Evolutionary conservation across 2,329 filamentous ascomycete species (phyloP).

Genomic region (Talaromyces sp.): DNA sequence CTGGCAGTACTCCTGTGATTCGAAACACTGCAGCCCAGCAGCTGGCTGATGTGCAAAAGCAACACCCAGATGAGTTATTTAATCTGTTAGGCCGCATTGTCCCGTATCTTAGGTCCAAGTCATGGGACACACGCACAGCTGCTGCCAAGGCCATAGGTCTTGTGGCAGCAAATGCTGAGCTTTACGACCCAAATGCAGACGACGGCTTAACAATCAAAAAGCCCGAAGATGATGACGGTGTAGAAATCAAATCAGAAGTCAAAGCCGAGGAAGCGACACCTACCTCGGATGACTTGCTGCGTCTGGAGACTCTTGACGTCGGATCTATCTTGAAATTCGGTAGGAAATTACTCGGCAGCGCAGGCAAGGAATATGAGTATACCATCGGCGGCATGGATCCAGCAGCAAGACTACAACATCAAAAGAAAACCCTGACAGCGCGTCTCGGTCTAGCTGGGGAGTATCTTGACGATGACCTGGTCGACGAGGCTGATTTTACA

Average conservation of each 20-base stretch:
- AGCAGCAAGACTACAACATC: conserved; percentile 70
- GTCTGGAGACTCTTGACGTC: conserved; percentile 70
- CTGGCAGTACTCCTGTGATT: conserved; percentile 91
- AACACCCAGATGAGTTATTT: conserved; percentile 95
- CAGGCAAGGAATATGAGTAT: conserved; percentile 78
- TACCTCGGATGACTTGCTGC: conserved; percentile 58
- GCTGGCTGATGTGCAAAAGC: conserved; percentile 94
- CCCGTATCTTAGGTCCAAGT: conserved; percentile 90
- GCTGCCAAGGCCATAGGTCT: conserved; percentile 91
- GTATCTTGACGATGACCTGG: conserved; percentile 76
- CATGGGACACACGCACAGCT: conserved; percentile 93
- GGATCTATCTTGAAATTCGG: conserved; percentile 75
- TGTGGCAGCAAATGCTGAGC: conserved; percentile 81
- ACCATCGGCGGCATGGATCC: conserved; percentile 76
- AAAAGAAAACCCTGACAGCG: conserved; percentile 80
- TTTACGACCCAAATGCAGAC: conserved; percentile 80
- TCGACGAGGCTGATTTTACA: conserved; percentile 58
- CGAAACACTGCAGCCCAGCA: conserved; percentile 96
- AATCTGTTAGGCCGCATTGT: conserved; percentile 89
- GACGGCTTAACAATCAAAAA: conserved; percentile 49
- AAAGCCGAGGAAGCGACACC: conserved; percentile 24
- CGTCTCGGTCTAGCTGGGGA: conserved; percentile 81
- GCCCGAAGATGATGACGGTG: conserved; percentile 47
- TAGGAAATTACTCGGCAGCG: conserved; percentile 74
- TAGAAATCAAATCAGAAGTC: conserved; percentile 36